Evolutionary conservation across 352 stramenopile genomes (phyloP).

Genomic region (Globisporangium echinulatum): DNA sequence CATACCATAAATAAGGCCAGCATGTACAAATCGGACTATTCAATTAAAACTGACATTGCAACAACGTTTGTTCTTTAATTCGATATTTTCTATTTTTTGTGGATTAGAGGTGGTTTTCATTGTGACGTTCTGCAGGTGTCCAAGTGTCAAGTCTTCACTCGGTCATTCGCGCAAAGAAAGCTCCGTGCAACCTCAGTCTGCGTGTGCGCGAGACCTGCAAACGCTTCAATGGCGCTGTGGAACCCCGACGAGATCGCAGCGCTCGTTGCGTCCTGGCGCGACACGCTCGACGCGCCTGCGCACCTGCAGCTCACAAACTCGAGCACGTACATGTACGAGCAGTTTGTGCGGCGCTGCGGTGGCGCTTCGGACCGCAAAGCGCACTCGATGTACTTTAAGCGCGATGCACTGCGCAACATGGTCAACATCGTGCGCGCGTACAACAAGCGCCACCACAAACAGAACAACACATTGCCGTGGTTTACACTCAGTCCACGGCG

Average conservation of each 20-base stretch:
- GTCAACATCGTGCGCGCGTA: background rate
- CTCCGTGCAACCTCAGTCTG: too few relatives aligned
- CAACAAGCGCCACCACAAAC: background rate
- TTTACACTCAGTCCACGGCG: background rate
- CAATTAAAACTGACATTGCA: too few relatives aligned
- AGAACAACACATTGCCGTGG: background rate
- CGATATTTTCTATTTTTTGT: too few relatives aligned
- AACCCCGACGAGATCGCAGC: constrained; percentile 1
- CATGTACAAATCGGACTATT: too few relatives aligned
- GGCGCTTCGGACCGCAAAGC: background rate
- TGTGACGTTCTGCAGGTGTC: too few relatives aligned
- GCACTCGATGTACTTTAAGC: background rate
- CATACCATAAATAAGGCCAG: too few relatives aligned
- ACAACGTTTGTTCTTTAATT: too few relatives aligned
- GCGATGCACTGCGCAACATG: constrained; percentile 3
- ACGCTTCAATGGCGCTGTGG: background rate
- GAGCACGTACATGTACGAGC: constrained; percentile 5
- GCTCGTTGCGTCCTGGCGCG: constrained; percentile 6
- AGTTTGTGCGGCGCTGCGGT: constrained; percentile 4
- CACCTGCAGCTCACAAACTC: background rate
- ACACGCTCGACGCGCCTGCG: constrained; percentile 3
- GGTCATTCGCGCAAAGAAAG: too few relatives aligned
- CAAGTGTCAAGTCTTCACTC: too few relatives aligned
- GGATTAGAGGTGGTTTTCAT: too few relatives aligned
- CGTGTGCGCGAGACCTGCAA: background rate